Evolutionary conservation across 2,329 filamentous ascomycete genomes (phyloP), one percentile per base, ranked within the genome.

Genomic region (Magnaporthiopsis rhizophila): DNA sequence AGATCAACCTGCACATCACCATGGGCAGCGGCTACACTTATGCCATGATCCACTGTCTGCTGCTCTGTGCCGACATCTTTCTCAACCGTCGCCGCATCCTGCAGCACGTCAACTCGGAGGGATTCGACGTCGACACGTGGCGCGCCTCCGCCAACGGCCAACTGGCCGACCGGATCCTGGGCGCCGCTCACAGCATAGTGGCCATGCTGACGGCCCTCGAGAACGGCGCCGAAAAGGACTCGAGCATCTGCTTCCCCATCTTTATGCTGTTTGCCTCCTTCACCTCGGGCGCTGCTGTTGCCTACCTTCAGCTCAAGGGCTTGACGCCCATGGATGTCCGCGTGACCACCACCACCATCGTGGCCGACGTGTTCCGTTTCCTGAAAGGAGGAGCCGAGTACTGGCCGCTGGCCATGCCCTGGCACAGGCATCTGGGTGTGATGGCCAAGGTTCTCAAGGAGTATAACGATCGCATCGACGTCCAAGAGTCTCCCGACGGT

Each of bases 241-340:
- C 78, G 30, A 77, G 81, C n/a, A 76, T 83, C n/a, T 85, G 81
- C 72, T 85, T 86, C 73, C 84, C 84, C 53, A 83, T 87, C 64
- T 85, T 86, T 66, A 86, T 87, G 84, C 76, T 86, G 15, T 87
- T 87, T 71, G 83, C 84, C 0, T 81, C 83, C 62, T 87, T 87
- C 67, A 86, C 83, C 0, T 83, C 84, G 2, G 83, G 83, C 66
- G 84, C 84, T 2, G 86, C 84, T 0, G 81, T 86, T 1, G 84
- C 84, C 15, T 87, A 86, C 72, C 78, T 87, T 36, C 85, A 83
- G n/a, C 78, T 87, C 59, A 86, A 86, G 74, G 83, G 83, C 12
- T 72, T 87, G 9, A 84, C 84, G 0, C 84, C 84, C 0, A 74
- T 77, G 18, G 83, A 83, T 66, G 81, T 82, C 30, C 80, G 81